These are phyloP conservation scores for Colletotrichum eremochloae DNA, from an alignment of 2,329 filamentous ascomycete species.

Conservation along the genomic window DNA sequence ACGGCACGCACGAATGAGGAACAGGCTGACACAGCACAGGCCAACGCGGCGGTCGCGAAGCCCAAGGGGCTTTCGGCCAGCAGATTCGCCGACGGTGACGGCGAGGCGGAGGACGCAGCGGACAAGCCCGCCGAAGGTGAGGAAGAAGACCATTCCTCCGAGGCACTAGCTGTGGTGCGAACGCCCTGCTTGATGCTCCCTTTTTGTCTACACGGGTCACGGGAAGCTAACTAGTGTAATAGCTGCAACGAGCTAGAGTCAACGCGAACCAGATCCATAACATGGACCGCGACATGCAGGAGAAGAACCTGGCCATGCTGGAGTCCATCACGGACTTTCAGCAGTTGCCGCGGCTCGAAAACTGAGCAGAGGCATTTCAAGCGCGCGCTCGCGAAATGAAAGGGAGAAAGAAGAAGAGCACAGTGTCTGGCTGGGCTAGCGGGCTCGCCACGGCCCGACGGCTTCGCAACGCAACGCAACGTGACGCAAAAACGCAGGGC, in stretches of 20 bases:
- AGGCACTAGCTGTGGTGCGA: conserved; percentile 77
- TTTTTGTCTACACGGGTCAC: conserved; percentile 44
- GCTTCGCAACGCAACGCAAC: not conserved
- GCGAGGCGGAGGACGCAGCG: conserved; percentile 51
- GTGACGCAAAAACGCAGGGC: conserved; percentile 7
- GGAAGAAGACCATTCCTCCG: conserved; percentile 73
- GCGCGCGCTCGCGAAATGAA: not conserved
- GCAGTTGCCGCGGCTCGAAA: conserved; percentile 32
- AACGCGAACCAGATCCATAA: conserved; percentile 64
- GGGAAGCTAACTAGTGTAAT: conserved; percentile 43
- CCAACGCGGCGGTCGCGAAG: conserved; percentile 58
- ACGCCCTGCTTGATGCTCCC: conserved; percentile 61
- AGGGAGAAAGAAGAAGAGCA: not conserved
- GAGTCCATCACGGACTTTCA: conserved; percentile 45
- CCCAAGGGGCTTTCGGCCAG: conserved; percentile 68
- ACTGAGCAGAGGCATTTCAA: conserved; percentile 11
- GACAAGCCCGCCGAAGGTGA: conserved; percentile 66
- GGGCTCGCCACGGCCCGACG: conserved; percentile 29
- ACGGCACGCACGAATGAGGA: conserved; percentile 25
- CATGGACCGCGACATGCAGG: conserved; percentile 69
- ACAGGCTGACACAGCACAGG: conserved; percentile 51
- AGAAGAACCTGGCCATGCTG: conserved; percentile 61
- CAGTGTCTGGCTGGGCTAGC: conserved; percentile 26
- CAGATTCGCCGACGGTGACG: conserved; percentile 62
- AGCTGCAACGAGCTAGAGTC: conserved; percentile 49